Evolutionary conservation across 306 rosid species (phyloP).

Genomic region (Prunus davidiana): DNA sequence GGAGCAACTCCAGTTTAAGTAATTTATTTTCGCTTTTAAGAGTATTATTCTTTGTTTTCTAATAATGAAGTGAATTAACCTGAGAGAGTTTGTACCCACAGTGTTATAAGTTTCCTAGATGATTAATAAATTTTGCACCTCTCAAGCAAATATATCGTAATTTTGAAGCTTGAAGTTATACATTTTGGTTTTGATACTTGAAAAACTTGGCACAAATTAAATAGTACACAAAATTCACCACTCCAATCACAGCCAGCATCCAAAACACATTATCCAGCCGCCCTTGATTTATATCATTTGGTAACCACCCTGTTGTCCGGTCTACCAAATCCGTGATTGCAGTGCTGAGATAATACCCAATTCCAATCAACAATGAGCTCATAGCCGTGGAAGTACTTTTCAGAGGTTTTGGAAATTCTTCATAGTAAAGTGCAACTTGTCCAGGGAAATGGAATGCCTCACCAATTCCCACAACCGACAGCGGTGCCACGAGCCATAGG

Average conservation of each 20-base stretch:
- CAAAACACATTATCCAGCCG: constrained; percentile 28
- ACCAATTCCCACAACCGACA: constrained; percentile 9
- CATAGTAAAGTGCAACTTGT: constrained; percentile 15
- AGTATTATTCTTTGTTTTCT: background rate
- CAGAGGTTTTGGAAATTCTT: constrained; percentile 25
- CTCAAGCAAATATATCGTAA: background rate
- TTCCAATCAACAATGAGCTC: constrained; percentile 28
- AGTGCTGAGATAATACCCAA: constrained; percentile 21
- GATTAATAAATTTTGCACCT: background rate
- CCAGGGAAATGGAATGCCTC: constrained; percentile 33
- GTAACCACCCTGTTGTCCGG: constrained; percentile 21
- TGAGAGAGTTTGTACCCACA: too few species aligned
- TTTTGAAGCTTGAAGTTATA: background rate
- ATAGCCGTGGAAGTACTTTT: constrained; percentile 34
- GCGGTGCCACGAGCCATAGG: constrained; percentile 21
- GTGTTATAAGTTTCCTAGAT: background rate
- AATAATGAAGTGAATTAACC: too few species aligned
- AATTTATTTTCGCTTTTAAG: background rate
- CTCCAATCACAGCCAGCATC: constrained; percentile 17
- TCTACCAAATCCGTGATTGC: constrained; percentile 11
- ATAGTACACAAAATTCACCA: constrained; percentile 22
- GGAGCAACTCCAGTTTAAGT: background rate
- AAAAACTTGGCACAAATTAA: constrained; percentile 23
- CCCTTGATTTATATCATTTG: constrained; percentile 29
- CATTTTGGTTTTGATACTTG: constrained; percentile 9